Base-by-base conservation (phyloP, 2,329 filamentous ascomycete species). In the Immersiporthe knoxdaviesiana region DNA sequence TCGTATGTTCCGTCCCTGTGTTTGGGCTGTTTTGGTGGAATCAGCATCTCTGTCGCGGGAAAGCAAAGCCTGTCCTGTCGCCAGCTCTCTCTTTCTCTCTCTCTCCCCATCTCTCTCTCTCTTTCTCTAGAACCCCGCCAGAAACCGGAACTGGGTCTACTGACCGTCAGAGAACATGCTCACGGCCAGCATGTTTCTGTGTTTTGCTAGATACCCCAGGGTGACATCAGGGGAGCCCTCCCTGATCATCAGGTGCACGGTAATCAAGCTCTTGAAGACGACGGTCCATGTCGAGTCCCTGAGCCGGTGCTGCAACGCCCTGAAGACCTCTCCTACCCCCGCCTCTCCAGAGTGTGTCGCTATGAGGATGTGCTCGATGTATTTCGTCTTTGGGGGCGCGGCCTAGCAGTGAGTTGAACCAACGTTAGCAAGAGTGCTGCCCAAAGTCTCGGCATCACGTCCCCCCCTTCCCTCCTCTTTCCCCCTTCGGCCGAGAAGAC, bases 251-350 rank as follows among this genome's bases (percentile, higher is more conserved):
- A 98, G 84, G 79, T 99, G 96, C 61, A 97, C 90, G 63, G 97
- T 96, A 75, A 98, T 97, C 74, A 99, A 85, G 75, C 93, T 91
- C 84, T 99, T 99, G 90, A 97, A 97, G 73, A 97, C 95, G 69
- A 98, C 94, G n/a, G 96, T 99, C 96, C 96, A 99, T 85, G 96
- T 97, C 74, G 95, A 95, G 79, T 99, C 96, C 78, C 94, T 91
- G 74, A 99, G 82, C 65, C 96, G 90, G 78, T 93, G 89, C 78
- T 97, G 94, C 67, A 99, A 84, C 56, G 94, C 93, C 71, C 96
- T 91, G 80, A 99, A 98, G 77, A 99, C 92, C 82, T 99, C 96
- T 70, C 91, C 95, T 70, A 99, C 93, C 74, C 95, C 96, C 66
- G 93, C 92, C 81, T 99, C 96, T 74, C 94, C 96, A 30, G 94